A percentile compares a stretch with the other conserved stretches of the same genome.
These are phyloP conservation scores for Lasiosphaeria hispida DNA, from an alignment of 495 filamentous ascomycete species.

Conservation along the genomic window DNA sequence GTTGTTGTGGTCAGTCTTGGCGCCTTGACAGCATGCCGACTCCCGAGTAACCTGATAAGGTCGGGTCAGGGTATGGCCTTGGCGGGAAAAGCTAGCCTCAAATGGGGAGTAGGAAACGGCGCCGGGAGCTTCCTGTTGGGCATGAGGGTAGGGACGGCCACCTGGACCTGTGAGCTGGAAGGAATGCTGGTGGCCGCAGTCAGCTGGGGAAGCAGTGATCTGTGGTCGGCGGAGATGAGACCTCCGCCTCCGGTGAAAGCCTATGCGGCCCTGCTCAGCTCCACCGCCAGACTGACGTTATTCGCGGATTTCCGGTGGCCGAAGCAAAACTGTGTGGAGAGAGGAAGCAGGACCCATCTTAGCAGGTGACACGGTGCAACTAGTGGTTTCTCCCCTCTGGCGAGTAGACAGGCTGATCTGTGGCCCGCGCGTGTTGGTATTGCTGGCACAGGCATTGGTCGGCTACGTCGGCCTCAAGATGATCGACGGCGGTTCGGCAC, in stretches of 20 bases:
- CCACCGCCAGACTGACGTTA: constrained; percentile 22
- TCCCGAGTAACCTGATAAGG: no score
- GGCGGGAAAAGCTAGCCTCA: no score
- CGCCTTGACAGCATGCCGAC: no score
- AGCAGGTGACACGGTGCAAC: constrained; percentile 24
- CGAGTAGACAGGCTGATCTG: constrained; percentile 2
- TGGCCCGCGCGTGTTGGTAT: not conserved
- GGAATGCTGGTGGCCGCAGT: no score
- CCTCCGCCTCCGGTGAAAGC: constrained; percentile 4
- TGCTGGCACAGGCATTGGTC: constrained; percentile 12
- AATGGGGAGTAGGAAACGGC: no score
- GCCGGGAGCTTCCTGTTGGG: no score
- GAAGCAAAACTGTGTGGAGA: not conserved
- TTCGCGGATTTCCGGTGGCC: constrained; percentile 7
- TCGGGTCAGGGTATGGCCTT: no score
- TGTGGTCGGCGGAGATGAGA: not conserved
- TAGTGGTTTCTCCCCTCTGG: constrained; percentile 4
- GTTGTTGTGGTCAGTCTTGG: no score
- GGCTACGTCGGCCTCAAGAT: constrained; percentile 15
- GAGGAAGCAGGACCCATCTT: not conserved
- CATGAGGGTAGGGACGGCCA: no score
- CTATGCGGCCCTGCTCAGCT: not conserved
- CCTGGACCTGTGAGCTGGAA: no score
- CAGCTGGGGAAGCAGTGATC: not conserved
- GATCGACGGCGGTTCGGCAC: constrained; percentile 17